Evolutionary conservation across 1,284 basidiomycete genomes (phyloP).

Genomic region (Mycosarcoma maydis): DNA sequence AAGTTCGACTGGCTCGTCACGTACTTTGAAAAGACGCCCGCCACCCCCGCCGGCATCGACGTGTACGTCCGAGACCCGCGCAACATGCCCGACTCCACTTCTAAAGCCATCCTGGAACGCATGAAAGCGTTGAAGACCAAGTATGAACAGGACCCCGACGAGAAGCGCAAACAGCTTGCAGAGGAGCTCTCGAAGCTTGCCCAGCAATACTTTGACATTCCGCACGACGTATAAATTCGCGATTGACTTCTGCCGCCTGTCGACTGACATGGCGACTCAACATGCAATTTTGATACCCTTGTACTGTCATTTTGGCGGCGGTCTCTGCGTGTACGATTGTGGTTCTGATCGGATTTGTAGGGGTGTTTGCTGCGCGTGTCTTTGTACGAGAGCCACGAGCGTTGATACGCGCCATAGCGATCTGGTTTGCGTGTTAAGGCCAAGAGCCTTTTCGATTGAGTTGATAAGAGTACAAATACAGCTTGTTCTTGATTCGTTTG

Average conservation of each 20-base stretch:
- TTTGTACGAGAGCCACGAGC: too few species aligned
- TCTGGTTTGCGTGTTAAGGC: too few species aligned
- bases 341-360: too few species aligned
- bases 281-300: not conserved
- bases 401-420: too few species aligned
- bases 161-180: constrained; percentile 21
- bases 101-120: constrained; percentile 19
- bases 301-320: not conserved
- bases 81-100: constrained; percentile 28
- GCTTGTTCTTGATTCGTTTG: not conserved
- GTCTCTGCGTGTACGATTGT: too few species aligned
- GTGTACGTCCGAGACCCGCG: constrained; percentile 42
- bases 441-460: too few species aligned
- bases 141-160: constrained; percentile 24
- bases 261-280: too few species aligned
- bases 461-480: constrained; percentile 24
- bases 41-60: constrained; percentile 41
- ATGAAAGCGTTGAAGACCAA: constrained; percentile 26
- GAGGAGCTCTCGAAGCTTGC: constrained; percentile 36
- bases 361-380: not conserved
- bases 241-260: not conserved
- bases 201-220: constrained; percentile 25
- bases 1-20: constrained; percentile 47
- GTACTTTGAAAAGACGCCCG: constrained; percentile 49
- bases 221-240: constrained; percentile 26